Base-by-base conservation (phyloP, 2,329 filamentous ascomycete genomes). In the Zalaria sp. region DNA sequence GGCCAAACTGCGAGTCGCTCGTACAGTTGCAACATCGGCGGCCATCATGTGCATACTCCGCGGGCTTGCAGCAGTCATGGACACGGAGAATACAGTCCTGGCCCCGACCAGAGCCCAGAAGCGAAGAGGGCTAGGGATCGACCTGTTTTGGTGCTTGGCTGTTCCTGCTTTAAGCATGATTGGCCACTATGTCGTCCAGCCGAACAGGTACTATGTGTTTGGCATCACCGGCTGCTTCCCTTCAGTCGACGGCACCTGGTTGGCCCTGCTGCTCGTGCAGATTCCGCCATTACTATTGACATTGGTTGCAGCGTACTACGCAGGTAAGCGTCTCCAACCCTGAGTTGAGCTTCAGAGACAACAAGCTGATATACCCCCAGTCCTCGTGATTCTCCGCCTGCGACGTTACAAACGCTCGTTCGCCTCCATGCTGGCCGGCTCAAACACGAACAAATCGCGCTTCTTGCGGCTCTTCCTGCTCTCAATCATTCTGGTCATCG, bases 401-500 rank as follows among this genome's bases (percentile, higher is more conserved):
- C 65, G 67, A 52, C 69, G 65, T 43, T 79, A 83, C 54, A 71
- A 75, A 40, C 62, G 60, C 31, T 67, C 75, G 40, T 77, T 83
- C 49, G 63, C 68, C 26, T 57, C 63, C 11, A 69, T 82, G 34
- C 61, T 82, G 6, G 59, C 62, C 8, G 65, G 67, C 35, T 66
- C 66, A 42, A 69, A 69, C 39, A 67, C 72, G 32, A 78, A 61
- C 41, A 72, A 72, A 40, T 72, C 73, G 1, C 69, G 75, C 44
- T 82, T 82, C 62, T 49, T 78, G 41, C 71, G 79, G 34, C 69
- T 77, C 36, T 75, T 77, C 48, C 51, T 73, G 37, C 67, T 83
- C 53, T 67, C 77, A 28, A 40, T 72, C 5, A 51, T 67, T 25
- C 56, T 72, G 43, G 57, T 73, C 27, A 9, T 71, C 34, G 51